These are phyloP conservation scores for Populus trichocarpa DNA, from an alignment of 441 rosid species.

Conservation along the genomic window DNA sequence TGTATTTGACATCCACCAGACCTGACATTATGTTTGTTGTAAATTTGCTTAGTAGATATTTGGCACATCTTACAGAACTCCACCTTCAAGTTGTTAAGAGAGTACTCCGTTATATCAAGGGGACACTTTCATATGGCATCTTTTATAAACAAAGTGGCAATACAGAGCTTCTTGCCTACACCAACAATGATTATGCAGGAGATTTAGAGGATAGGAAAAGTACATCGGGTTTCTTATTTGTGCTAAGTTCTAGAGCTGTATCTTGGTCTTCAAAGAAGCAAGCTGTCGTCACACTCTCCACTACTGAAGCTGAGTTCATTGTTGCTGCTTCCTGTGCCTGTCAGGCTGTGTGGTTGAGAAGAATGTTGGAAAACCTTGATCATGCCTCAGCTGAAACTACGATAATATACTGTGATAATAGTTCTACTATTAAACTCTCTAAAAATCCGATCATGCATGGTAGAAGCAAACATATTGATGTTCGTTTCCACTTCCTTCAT, in stretches of 20 bases:
- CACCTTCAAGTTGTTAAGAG: neutral
- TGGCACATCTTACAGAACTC: neutral
- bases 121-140: neutral
- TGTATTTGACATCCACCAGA: neutral
- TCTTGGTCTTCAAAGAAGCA: neutral
- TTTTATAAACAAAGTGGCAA: neutral
- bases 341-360: neutral
- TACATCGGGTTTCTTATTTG: neutral
- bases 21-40: neutral
- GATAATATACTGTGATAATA: neutral
- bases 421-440: neutral
- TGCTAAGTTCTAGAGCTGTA: neutral
- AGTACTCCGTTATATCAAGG: neutral
- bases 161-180: neutral
- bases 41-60: neutral
- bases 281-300: neutral
- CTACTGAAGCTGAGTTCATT: too few relatives aligned
- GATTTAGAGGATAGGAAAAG: neutral
- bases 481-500: too few relatives aligned
- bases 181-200: neutral
- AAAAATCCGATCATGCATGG: neutral
- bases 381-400: neutral
- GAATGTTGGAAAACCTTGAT: neutral
- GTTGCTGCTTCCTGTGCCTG: rapidly evolving
- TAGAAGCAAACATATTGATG: neutral